Base-by-base conservation (phyloP, 1,139 yeast genomes). In the Nakaseomyces delphensis region DNA sequence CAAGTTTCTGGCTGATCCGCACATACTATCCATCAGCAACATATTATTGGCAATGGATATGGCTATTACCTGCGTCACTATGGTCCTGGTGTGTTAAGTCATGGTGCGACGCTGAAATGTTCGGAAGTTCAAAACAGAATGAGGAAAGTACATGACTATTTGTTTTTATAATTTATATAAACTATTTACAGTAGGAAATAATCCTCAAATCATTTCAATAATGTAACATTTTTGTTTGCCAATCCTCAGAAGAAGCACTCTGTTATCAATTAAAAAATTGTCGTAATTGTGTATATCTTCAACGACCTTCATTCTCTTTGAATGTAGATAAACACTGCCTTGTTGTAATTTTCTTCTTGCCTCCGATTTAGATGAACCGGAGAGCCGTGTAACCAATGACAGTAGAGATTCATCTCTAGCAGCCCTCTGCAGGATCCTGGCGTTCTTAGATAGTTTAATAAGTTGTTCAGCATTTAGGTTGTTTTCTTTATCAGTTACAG, bases 251-350 rank as follows among this genome's bases (percentile, higher is more conserved):
- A 89, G 64, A 50, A 89, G 62, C 42, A 87, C 65, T 45, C 69
- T 71, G 8, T 66, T 77, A 32, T 79, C 91, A 18, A 83, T 67
- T 48, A 82, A 61, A 49, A 74, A 77, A 64, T 38, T 71, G 63
- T 47, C 72, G 78, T 42, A 73, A 75, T 6, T 48, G 9, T 31
- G 19, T 5, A 45, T 32, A 25, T 53, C 52, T 3, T 72, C 71
- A 31, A 74, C 77, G 6, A 74, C 64, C 48, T 81, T 79, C n/a
- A 68, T 65, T 48, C 85, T 66, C 28, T 75, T 73, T 28, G 71
- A 65, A 0, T 96, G 96, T 49, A 77, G 54, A 55, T 83, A 76
- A 1, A 91, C 73, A 3, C 93, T 86, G 1, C 95, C 94, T 32
- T 76, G 76, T 43, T 70, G 70, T 27, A 89, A 68, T 55, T 82